These are phyloP conservation scores for Chaetoceros muelleri DNA, from an alignment of 108 stramenopile genomes.

Conservation along the genomic window DNA sequence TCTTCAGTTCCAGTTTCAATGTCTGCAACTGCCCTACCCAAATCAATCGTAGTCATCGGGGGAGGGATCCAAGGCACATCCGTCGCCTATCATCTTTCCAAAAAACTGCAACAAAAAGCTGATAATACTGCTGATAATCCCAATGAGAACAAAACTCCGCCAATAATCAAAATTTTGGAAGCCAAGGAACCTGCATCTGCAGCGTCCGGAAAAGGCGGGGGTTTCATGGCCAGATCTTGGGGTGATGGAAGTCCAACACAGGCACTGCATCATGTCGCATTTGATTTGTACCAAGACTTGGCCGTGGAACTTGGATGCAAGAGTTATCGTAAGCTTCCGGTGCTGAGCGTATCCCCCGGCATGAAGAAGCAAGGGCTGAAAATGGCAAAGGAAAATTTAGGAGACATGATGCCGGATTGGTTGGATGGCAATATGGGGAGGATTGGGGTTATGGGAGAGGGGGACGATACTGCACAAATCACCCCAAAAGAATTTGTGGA, in stretches of 20 bases:
- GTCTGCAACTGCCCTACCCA: slow-evolving; percentile 14
- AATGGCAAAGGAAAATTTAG: slow-evolving; percentile 14
- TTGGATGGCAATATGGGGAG: slow-evolving; percentile 61
- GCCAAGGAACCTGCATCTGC: slow-evolving; percentile 54
- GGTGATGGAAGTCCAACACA: slow-evolving; percentile 34
- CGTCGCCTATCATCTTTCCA: slow-evolving; percentile 45
- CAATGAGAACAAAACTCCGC: not conserved
- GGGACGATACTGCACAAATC: slow-evolving; percentile 82
- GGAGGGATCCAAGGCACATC: slow-evolving; percentile 78
- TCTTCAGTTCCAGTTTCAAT: not conserved
- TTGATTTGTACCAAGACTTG: slow-evolving; percentile 73
- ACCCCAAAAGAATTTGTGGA: slow-evolving; percentile 73
- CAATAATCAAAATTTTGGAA: slow-evolving; percentile 64
- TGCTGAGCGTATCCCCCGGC: slow-evolving; percentile 61
- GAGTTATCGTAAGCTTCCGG: slow-evolving; percentile 74
- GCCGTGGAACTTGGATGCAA: slow-evolving; percentile 41
- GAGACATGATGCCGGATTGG: slow-evolving; percentile 44
- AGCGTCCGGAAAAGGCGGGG: slow-evolving; percentile 86
- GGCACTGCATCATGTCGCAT: slow-evolving; percentile 33
- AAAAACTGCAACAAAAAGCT: not conserved
- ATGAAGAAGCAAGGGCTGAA: slow-evolving; percentile 12
- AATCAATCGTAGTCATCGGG: slow-evolving; percentile 61
- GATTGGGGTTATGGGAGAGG: slow-evolving; percentile 50
- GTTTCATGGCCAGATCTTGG: slow-evolving; percentile 78
- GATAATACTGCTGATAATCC: not conserved